Evolutionary conservation across 208 protist species (phyloP).

Genomic region (Polymyxa betae): DNA sequence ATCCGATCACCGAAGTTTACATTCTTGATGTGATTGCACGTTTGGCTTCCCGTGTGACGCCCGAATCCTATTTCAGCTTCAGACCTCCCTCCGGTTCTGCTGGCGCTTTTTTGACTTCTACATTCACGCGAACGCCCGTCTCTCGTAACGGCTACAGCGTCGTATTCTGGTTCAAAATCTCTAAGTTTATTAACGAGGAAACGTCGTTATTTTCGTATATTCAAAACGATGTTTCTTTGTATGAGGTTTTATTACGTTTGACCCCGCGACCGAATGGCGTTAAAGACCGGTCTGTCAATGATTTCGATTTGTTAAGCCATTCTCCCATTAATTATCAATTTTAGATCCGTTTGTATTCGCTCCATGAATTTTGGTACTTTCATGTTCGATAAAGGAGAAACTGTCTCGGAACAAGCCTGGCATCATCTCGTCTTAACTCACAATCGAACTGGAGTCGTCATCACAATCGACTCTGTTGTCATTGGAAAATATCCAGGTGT

Average conservation of each 20-base stretch:
- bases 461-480: not conserved
- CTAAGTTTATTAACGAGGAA: not conserved
- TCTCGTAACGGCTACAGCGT: not conserved
- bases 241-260: not conserved
- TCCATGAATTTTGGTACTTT: not conserved
- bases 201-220: not conserved
- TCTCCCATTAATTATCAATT: too few relatives aligned
- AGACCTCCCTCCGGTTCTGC: not conserved
- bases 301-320: too few relatives aligned
- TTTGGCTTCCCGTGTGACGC: not conserved
- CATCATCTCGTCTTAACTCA: not conserved
- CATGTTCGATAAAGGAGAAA: not conserved
- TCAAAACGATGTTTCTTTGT: not conserved
- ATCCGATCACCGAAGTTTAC: not conserved
- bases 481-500: not conserved
- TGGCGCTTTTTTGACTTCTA: not conserved
- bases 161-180: not conserved
- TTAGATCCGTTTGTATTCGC: not conserved
- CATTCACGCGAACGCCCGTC: not conserved
- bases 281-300: too few relatives aligned
- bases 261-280: not conserved
- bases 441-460: not conserved
- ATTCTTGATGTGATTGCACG: constrained; percentile 11
- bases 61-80: not conserved
- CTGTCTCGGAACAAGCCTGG: not conserved